phyloP scores from a whole-genome alignment of 108 stramenopile species.

The Skeletonema tropicum region DNA sequence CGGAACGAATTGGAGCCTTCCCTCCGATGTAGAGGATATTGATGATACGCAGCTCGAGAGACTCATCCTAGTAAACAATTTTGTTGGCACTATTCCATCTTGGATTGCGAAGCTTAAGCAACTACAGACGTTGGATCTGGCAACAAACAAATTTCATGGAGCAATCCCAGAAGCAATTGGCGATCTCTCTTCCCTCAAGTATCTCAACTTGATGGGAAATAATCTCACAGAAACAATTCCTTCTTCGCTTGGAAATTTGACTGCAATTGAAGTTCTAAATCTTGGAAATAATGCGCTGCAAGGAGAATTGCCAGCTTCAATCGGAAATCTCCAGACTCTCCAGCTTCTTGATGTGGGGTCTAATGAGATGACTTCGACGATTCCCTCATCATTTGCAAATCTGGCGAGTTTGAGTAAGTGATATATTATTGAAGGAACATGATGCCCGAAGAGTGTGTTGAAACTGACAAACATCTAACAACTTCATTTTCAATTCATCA shows the following conservation, averaged over 20 bases:
- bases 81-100: slow-evolving; percentile 5
- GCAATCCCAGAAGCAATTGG: neutral
- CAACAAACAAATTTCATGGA: neutral
- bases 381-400: slow-evolving; percentile 4
- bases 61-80: neutral
- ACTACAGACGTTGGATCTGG: neutral
- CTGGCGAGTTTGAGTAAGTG: slow-evolving; percentile 6
- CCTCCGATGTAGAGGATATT: neutral
- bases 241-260: slow-evolving; percentile 2
- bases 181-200: slow-evolving; percentile 1
- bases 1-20: slow-evolving; percentile 3
- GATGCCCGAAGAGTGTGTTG: neutral
- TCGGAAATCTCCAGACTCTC: slow-evolving; percentile 7
- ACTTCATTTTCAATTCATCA: neutral
- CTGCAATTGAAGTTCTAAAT: neutral
- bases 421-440: too few species aligned
- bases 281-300: slow-evolving; percentile 1
- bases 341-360: slow-evolving; percentile 3
- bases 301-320: slow-evolving; percentile 6
- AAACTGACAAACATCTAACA: neutral
- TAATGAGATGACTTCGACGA: slow-evolving; percentile 11
- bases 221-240: slow-evolving; percentile 11
- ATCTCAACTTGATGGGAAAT: slow-evolving; percentile 13
- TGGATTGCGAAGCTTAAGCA: neutral
- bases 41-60: neutral